Base-by-base conservation (phyloP, 2,329 filamentous ascomycete genomes). In the Orbilia quercus region DNA sequence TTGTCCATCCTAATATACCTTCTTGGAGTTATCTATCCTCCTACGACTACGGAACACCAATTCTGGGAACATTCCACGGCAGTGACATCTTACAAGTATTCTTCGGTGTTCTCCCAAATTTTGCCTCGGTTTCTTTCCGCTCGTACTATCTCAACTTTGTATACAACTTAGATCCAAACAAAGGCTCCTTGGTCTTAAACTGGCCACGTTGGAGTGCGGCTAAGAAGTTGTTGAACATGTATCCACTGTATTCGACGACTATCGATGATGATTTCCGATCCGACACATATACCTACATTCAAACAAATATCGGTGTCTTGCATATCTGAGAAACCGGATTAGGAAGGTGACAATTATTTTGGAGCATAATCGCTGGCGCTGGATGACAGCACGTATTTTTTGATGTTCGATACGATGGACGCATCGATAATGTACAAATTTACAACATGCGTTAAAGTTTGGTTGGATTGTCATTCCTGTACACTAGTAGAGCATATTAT, bases 41-140 rank as follows among this genome's bases (percentile, higher is more conserved):
- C 0, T 93, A 93, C 81, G 80, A 89, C 81, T 87, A 89, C 78
- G 88, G 88, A 7, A 89, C 87, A 0, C 89, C 91, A 0, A 80
- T 93, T 51, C 80, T 94, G 0, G 91, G 91, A 16, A 93, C 90
- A 0, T 90, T 91, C 80, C 91, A 95, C 79, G 89, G 81, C 12
- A 87, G 85, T 0, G 91, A 93, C 76, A 76, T 93, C 0, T 76
- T 91, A 2, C 86, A 90, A 78, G 85, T 90, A 0, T 91, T 91
- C 75, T 88, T 86, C 67, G 89, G 89, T 0, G 80, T 89, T 11
- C 78, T 85, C 53, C 84, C 87, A 11, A 87, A 90, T 78, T 85
- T 88, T 66, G 88, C 88, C 1, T 85, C 85, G 25, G 79, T 78
- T 3, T 84, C 85, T 7, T 87, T 88, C 47, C 85, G 88, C 65